Evolutionary conservation across 2,329 filamentous ascomycete genomes (phyloP).

Genomic region (Curvularia spicifera): DNA sequence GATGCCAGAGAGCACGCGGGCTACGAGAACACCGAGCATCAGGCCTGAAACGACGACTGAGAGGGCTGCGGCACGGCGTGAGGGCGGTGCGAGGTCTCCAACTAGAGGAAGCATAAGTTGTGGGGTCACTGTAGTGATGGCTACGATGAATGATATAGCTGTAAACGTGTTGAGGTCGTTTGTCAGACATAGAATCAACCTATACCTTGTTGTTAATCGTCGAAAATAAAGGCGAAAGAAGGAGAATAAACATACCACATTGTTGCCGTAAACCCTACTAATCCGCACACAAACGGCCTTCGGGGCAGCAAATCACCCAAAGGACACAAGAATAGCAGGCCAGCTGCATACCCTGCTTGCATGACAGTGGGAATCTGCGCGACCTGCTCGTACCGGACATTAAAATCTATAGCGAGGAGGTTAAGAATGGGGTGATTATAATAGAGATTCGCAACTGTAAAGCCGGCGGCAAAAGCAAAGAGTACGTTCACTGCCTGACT

Average conservation of each 20-base stretch:
- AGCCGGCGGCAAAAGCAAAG: slow-evolving; percentile 71
- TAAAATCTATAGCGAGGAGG: slow-evolving; percentile 73
- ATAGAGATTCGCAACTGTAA: slow-evolving; percentile 82
- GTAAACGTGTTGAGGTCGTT: slow-evolving; percentile 68
- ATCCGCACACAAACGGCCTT: slow-evolving; percentile 70
- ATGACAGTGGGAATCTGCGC: slow-evolving; percentile 74
- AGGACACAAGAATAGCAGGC: slow-evolving; percentile 76
- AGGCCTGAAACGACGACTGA: slow-evolving; percentile 78
- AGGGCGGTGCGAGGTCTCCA: slow-evolving; percentile 74
- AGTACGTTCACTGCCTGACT: slow-evolving; percentile 64
- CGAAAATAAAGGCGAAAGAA: not conserved
- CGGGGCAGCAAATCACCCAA: slow-evolving; percentile 73
- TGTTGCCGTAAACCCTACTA: slow-evolving; percentile 72
- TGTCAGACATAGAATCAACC: slow-evolving; percentile 73
- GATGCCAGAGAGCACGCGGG: slow-evolving; percentile 76
- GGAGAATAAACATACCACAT: slow-evolving; percentile 59
- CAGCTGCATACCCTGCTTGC: slow-evolving; percentile 79
- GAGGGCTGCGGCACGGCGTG: slow-evolving; percentile 71
- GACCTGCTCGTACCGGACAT: slow-evolving; percentile 71
- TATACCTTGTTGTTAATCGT: not conserved
- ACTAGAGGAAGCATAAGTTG: slow-evolving; percentile 78
- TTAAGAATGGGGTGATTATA: slow-evolving; percentile 83
- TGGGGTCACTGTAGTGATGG: slow-evolving; percentile 81
- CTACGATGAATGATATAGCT: slow-evolving; percentile 73
- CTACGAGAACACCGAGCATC: slow-evolving; percentile 76